These are phyloP conservation scores for Fusarium haematococcum DNA, from an alignment of 2,329 filamentous ascomycete genomes.

Conservation along the genomic window DNA sequence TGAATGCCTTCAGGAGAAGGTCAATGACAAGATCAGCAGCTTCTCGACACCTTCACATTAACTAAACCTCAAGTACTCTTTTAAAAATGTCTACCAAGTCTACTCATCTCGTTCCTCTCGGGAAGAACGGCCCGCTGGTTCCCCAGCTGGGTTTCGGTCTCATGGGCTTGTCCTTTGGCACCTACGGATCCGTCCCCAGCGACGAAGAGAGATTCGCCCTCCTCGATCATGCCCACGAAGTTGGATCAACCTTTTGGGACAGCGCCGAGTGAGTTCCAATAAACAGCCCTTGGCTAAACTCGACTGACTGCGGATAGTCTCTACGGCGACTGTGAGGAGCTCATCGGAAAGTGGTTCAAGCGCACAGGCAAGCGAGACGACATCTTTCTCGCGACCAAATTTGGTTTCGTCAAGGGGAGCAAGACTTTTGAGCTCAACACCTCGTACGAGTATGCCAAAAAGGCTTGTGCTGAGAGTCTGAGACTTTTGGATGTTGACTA, in stretches of 20 bases:
- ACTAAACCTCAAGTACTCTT: background rate
- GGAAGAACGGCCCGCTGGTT: constrained; percentile 63
- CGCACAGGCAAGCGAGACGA: constrained; percentile 56
- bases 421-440: constrained; percentile 5
- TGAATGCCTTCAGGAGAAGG: background rate
- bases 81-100: background rate
- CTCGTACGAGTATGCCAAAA: constrained; percentile 13
- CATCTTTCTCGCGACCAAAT: constrained; percentile 58
- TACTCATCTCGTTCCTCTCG: constrained; percentile 44
- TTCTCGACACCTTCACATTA: background rate
- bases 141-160: constrained; percentile 62
- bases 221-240: constrained; percentile 59
- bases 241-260: constrained; percentile 63
- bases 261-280: too few relatives aligned
- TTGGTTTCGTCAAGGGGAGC: constrained; percentile 34
- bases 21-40: background rate
- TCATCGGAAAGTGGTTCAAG: constrained; percentile 60
- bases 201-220: constrained; percentile 61
- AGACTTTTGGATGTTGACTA: constrained; percentile 53
- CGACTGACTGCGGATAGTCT: too few relatives aligned
- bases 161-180: constrained; percentile 55
- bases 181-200: constrained; percentile 45
- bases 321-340: constrained; percentile 60
- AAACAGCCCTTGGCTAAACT: too few relatives aligned
- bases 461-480: constrained; percentile 50